phyloP scores from a whole-genome alignment of 352 stramenopile genomes.

The Phytopythium delawarense region DNA sequence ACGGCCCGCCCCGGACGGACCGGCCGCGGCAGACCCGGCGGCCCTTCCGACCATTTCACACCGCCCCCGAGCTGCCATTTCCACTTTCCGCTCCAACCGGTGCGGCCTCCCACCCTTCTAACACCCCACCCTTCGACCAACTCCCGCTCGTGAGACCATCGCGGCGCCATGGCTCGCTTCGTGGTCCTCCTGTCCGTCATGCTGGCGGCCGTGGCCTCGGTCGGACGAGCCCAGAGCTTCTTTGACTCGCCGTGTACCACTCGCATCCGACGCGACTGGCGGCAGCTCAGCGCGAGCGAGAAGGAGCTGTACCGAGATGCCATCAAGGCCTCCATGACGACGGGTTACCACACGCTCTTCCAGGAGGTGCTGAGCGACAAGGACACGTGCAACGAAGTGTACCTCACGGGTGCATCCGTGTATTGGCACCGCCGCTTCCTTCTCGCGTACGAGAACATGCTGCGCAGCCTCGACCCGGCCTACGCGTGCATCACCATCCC shows the following conservation, averaged over 20 bases:
- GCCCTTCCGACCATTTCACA: neutral
- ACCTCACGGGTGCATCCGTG: constrained; percentile 49
- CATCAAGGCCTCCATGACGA: constrained; percentile 45
- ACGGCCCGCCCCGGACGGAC: neutral
- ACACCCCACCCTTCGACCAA: neutral
- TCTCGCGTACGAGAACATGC: constrained; percentile 73
- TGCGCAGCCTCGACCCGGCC: constrained; percentile 48
- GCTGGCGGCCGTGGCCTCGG: neutral
- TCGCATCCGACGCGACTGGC: constrained; percentile 51
- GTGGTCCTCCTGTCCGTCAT: neutral
- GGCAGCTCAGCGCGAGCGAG: constrained; percentile 28
- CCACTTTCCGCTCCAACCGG: constrained; percentile 3
- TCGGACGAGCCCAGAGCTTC: neutral
- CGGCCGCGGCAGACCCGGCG: neutral
- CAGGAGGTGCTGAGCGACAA: constrained; percentile 47
- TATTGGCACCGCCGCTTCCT: constrained; percentile 73
- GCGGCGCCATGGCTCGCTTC: neutral
- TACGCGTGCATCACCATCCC: constrained; percentile 71
- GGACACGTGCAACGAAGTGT: constrained; percentile 29
- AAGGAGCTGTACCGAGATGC: constrained; percentile 66
- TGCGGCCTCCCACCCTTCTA: neutral
- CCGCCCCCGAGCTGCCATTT: neutral
- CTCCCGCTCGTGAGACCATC: neutral
- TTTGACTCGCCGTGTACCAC: constrained; percentile 20
- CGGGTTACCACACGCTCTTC: constrained; percentile 52